phyloP scores from a whole-genome alignment of 352 stramenopile species.

The Phytophthora pluvialis region DNA sequence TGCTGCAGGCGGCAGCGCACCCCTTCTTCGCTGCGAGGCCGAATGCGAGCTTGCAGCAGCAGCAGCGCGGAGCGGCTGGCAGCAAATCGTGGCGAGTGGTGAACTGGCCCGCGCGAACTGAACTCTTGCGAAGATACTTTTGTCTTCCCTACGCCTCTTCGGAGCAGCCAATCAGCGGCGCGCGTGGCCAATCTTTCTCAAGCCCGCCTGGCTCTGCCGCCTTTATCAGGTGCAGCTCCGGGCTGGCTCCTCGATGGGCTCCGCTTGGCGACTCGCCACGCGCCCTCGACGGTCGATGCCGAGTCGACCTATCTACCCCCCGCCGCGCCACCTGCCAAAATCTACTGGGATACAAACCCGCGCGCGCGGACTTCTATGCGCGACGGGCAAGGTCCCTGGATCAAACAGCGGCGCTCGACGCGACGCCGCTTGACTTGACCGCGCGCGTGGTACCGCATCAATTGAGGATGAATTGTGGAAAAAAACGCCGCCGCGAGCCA shows the following conservation, averaged over 20 bases:
- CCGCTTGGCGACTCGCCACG: neutral
- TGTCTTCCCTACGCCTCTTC: conserved; percentile 33
- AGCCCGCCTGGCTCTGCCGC: conserved; percentile 27
- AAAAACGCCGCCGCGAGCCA: conserved; percentile 5
- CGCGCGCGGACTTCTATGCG: conserved; percentile 9
- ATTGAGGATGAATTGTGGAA: conserved; percentile 44
- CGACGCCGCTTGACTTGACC: conserved; percentile 19
- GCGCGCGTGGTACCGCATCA: conserved; percentile 24
- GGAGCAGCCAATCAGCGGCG: conserved; percentile 22
- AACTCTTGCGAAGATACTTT: conserved; percentile 43
- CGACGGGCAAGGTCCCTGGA: conserved; percentile 13
- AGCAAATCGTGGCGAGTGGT: conserved; percentile 19
- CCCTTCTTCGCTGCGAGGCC: neutral
- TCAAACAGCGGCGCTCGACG: conserved; percentile 18
- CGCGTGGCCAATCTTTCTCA: conserved; percentile 21
- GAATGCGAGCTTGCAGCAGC: neutral
- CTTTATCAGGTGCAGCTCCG: conserved; percentile 32
- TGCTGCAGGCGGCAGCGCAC: neutral
- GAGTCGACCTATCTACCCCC: conserved; percentile 15
- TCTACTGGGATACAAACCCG: conserved; percentile 11
- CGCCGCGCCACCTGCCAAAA: conserved; percentile 25
- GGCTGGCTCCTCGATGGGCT: conserved; percentile 14
- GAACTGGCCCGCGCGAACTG: conserved; percentile 22
- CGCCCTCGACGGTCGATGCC: neutral
- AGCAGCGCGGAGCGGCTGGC: conserved; percentile 3